Evolutionary conservation across 1,284 basidiomycete genomes (phyloP).

Genomic region (Ustanciosporium gigantosporum): DNA sequence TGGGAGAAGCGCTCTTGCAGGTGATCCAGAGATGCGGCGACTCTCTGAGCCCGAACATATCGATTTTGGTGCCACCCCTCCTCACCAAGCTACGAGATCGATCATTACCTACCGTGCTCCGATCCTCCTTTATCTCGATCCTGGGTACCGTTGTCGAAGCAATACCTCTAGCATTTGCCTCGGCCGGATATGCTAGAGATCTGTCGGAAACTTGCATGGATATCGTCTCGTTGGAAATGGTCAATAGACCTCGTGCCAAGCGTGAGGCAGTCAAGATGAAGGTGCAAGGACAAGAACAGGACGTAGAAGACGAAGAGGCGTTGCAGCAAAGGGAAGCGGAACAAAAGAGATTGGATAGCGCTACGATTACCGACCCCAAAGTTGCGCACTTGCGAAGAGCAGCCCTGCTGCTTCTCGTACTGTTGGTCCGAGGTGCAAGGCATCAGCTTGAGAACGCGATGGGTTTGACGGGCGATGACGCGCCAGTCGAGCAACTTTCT

Average conservation of each 20-base stretch:
- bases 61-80: conserved; percentile 40
- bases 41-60: conserved; percentile 68
- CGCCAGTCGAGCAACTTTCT: conserved; percentile 10
- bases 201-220: conserved; percentile 44
- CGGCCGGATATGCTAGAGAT: conserved; percentile 16
- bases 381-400: conserved; percentile 51
- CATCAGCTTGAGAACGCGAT: conserved; percentile 37
- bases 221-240: conserved; percentile 44
- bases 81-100: conserved; percentile 43
- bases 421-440: conserved; percentile 35
- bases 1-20: conserved; percentile 84
- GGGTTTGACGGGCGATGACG: conserved; percentile 1
- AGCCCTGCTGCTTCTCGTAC: conserved; percentile 48
- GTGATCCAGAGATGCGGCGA: conserved; percentile 77
- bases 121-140: conserved; percentile 51
- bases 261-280: conserved; percentile 17
- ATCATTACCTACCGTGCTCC: conserved; percentile 43
- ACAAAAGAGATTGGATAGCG: conserved; percentile 25
- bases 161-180: conserved; percentile 37
- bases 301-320: conserved; percentile 14
- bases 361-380: conserved; percentile 38
- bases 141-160: conserved; percentile 57
- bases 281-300: conserved; percentile 9
- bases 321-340: conserved; percentile 6
- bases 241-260: conserved; percentile 2